phyloP scores from a whole-genome alignment of 2,329 filamentous ascomycete genomes.

The Cytospora chrysosperma region DNA sequence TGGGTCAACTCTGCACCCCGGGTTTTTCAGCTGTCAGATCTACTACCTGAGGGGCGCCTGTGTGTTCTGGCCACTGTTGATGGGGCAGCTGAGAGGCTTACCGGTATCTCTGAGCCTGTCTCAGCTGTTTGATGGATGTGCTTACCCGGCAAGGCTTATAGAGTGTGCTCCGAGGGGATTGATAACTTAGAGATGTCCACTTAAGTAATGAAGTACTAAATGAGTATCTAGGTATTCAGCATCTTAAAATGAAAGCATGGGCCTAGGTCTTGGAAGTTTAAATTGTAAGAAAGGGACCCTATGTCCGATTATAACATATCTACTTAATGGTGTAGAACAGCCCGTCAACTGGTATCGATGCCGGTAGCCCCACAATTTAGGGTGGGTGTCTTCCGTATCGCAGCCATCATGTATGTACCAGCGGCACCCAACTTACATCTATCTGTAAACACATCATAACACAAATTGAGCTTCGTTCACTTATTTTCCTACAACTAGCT shows the following conservation, averaged over 20 bases:
- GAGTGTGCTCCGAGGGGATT: no score
- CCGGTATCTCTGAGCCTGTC: background rate
- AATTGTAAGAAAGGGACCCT: background rate
- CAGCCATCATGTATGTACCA: background rate
- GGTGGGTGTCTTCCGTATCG: conserved; percentile 15
- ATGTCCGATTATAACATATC: background rate
- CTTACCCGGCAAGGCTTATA: no score
- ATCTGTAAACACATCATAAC: background rate
- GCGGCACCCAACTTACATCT: background rate
- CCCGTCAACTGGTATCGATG: background rate
- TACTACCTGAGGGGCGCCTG: no score
- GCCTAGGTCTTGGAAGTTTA: background rate
- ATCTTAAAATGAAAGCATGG: background rate
- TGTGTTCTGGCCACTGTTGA: no score
- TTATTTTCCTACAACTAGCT: background rate
- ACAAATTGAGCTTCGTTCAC: background rate
- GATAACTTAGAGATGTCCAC: no score
- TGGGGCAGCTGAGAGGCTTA: background rate
- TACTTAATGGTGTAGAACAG: background rate
- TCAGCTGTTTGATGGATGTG: no score
- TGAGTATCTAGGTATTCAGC: background rate
- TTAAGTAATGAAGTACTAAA: no score
- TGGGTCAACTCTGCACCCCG: background rate
- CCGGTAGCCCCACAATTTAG: conserved; percentile 10
- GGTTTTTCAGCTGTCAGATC: background rate